Base-by-base conservation (phyloP, 2,329 filamentous ascomycete genomes). In the Rachicladosporium sp. region DNA sequence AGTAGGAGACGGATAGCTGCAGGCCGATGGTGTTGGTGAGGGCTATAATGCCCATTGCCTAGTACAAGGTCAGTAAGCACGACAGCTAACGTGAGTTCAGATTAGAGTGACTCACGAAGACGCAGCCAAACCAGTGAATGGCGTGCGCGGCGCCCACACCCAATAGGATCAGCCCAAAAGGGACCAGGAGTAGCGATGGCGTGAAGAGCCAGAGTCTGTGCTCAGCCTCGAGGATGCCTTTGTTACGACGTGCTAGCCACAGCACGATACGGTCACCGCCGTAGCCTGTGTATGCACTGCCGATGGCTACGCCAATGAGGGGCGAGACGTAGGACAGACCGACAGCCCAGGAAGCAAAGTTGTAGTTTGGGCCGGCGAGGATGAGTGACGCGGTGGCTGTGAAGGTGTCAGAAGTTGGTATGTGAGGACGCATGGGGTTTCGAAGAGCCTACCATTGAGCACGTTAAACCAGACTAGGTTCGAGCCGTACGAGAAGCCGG, bases 251-350 rank as follows among this genome's bases (percentile, higher is more conserved):
- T 7, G 63, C 63, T 35, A 59, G 49, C 4, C 43, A 35, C 9
- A 63, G 46, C 4, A 57, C 52, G 11, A 41, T 15, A 4, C 36
- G 33, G n/a, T 41, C 37, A 5, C 62, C 61, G 23, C 63, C 58
- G 49, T 62, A 57, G 19, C 49, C 54, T 7, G 29, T 30, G 13
- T 41, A 41, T 23, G 33, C 30, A 12, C 39, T 27, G 30, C 73
- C 73, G 48, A 72, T n/a, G 21, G 35, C 27, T n/a, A 33, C 34
- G 6, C 37, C 37, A 29, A 39, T 35, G 32, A 73, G 53, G 7
- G 71, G 70, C 6, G 73, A 70, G 36, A 74, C 69, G 2, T 74
- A 51, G 3, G 67, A 71, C 0, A 76, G 68, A 1, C 70, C 72
- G 3, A 73, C 23, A 7, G 23, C 39, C 29, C 39, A 36, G 33